Evolutionary conservation across 2,329 filamentous ascomycete species (phyloP).

Genomic region (Phialocephala subalpina): DNA sequence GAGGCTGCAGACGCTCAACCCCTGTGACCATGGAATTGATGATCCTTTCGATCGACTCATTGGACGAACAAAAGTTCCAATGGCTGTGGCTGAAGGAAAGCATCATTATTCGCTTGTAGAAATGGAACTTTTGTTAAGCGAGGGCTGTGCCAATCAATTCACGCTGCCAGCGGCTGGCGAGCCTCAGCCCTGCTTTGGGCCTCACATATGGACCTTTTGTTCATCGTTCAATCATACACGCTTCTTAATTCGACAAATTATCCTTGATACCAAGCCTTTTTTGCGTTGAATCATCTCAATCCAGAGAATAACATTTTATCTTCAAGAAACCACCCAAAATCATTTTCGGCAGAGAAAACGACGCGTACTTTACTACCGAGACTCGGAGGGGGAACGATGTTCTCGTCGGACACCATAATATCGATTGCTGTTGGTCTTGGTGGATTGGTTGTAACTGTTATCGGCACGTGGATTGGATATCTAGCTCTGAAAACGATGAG

Average conservation of each 20-base stretch:
- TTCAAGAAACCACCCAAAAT: neutral
- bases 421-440: neutral
- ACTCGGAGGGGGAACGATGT: neutral
- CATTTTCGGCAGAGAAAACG: neutral
- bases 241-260: neutral
- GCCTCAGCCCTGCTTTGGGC: conserved; percentile 2
- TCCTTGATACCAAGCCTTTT: neutral
- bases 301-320: neutral
- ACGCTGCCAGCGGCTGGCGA: neutral
- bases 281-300: neutral
- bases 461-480: neutral
- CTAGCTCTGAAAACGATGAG: conserved; percentile 4
- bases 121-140: conserved; percentile 26
- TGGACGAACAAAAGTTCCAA: conserved; percentile 23
- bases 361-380: neutral
- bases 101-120: conserved; percentile 12
- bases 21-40: neutral
- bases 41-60: conserved; percentile 3
- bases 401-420: conserved; percentile 1
- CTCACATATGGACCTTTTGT: neutral
- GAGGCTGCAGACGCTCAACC: neutral
- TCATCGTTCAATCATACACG: neutral
- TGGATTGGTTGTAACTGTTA: neutral
- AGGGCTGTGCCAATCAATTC: too few relatives aligned
- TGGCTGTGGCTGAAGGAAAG: conserved; percentile 1